Conservation (phyloP, 257 asterid species). For the Solanum stenotomum region DNA sequence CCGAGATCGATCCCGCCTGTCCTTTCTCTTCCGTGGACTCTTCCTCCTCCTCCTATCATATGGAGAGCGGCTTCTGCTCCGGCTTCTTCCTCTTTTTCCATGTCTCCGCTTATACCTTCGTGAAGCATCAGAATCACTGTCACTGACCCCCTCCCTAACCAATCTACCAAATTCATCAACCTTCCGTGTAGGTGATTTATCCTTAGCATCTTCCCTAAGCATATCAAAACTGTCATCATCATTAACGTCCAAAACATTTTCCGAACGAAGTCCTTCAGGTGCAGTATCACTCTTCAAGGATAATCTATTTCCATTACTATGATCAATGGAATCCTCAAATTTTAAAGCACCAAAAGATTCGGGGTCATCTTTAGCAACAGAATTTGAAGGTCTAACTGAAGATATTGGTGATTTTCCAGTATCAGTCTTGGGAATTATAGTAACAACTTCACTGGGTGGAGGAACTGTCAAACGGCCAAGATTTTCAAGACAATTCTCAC, state of each 20-base stretch:
- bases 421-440: slow-evolving; percentile 18
- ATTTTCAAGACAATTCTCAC: slow-evolving; percentile 19
- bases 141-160: slow-evolving; percentile 70
- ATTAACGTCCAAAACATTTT: slow-evolving; percentile 10
- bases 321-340: slow-evolving; percentile 20
- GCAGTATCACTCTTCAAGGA: slow-evolving; percentile 12
- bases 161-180: slow-evolving; percentile 91
- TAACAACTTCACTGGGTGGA: slow-evolving; percentile 16
- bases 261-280: slow-evolving; percentile 4
- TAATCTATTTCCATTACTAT: slow-evolving; percentile 15
- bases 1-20: slow-evolving; percentile 64
- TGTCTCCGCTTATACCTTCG: slow-evolving; percentile 35
- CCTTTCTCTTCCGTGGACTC: slow-evolving; percentile 62
- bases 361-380: slow-evolving; percentile 16
- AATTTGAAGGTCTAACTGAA: slow-evolving; percentile 19
- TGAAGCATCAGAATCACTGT: slow-evolving; percentile 65
- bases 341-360: slow-evolving; percentile 9
- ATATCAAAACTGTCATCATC: slow-evolving; percentile 15
- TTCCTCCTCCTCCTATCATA: slow-evolving; percentile 55
- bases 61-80: slow-evolving; percentile 80
- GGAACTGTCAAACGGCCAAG: slow-evolving; percentile 5
- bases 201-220: slow-evolving; percentile 21
- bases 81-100: slow-evolving; percentile 57
- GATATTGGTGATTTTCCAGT: slow-evolving; percentile 2
- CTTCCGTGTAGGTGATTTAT: slow-evolving; percentile 24